Percentiles rank a stretch among this genome's conserved stretches.
phyloP scores from a whole-genome alignment of 805 yeast genomes.

The Maudiozyma pseudohumilis region DNA sequence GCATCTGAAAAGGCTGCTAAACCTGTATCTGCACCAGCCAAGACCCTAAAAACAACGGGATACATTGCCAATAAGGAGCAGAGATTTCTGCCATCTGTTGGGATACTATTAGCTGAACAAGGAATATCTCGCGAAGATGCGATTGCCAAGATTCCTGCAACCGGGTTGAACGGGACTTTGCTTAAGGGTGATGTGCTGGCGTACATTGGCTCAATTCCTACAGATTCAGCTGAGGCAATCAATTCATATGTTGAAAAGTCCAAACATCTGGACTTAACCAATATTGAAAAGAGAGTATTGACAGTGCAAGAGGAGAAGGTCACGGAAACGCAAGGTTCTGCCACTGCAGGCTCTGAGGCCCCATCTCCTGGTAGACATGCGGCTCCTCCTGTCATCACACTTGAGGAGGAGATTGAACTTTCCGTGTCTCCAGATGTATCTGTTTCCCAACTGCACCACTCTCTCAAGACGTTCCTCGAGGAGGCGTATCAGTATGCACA shows the following conservation, averaged over 20 bases:
- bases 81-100: conserved; percentile 71
- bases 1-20: too few species aligned
- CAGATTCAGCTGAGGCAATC: conserved; percentile 43
- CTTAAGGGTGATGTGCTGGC: conserved; percentile 89
- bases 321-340: neutral
- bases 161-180: conserved; percentile 84
- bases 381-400: too few species aligned
- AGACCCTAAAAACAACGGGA: conserved; percentile 11
- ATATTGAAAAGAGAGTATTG: conserved; percentile 37
- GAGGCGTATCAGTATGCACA: conserved; percentile 33
- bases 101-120: conserved; percentile 48
- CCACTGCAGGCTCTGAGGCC: neutral
- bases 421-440: too few species aligned
- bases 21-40: neutral
- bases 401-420: too few species aligned
- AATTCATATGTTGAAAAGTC: conserved; percentile 46
- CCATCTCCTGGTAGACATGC: too few species aligned
- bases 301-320: neutral
- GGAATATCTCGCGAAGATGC: conserved; percentile 65
- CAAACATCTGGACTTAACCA: conserved; percentile 61
- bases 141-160: conserved; percentile 56
- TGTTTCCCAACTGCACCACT: conserved; percentile 34
- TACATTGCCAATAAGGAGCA: conserved; percentile 54
- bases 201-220: conserved; percentile 60
- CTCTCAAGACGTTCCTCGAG: conserved; percentile 38